phyloP scores from a whole-genome alignment of 2,329 filamentous ascomycete genomes.

The Scortechinia acanthostroma region DNA sequence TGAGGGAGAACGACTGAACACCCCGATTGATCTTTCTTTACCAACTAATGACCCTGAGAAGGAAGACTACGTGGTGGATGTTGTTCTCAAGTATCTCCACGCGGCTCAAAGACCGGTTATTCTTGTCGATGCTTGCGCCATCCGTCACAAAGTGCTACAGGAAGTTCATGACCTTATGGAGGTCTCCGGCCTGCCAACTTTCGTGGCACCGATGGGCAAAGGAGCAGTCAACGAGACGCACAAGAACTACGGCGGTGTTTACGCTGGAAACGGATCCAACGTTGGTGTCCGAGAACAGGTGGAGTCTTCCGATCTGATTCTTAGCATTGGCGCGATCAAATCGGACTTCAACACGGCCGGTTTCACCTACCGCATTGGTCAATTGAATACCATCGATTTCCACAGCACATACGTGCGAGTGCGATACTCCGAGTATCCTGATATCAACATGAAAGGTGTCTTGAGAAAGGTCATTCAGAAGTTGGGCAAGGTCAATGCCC shows the following conservation, averaged over 20 bases:
- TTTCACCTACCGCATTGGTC: constrained; percentile 72
- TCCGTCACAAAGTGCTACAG: constrained; percentile 66
- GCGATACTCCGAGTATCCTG: constrained; percentile 72
- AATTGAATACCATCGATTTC: constrained; percentile 74
- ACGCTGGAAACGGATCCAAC: constrained; percentile 72
- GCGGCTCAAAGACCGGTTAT: constrained; percentile 70
- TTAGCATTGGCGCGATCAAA: constrained; percentile 63
- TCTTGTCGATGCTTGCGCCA: constrained; percentile 76
- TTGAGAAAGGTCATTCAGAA: constrained; percentile 62
- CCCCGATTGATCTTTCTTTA: constrained; percentile 59
- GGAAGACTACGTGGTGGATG: constrained; percentile 77
- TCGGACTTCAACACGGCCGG: constrained; percentile 78
- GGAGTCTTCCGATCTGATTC: constrained; percentile 64
- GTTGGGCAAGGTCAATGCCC: constrained; percentile 46
- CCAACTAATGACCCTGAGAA: constrained; percentile 61
- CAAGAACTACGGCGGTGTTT: constrained; percentile 75
- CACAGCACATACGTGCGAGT: constrained; percentile 70
- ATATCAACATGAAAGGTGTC: constrained; percentile 72
- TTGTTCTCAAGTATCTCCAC: constrained; percentile 67
- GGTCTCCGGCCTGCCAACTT: constrained; percentile 71
- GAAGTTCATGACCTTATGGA: constrained; percentile 69
- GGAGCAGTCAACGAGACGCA: constrained; percentile 72
- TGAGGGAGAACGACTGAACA: constrained; percentile 66
- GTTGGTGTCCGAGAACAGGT: constrained; percentile 55
- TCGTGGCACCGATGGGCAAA: constrained; percentile 88